These are phyloP conservation scores for Leccinellum luteum DNA, from an alignment of 768 basidiomycete genomes.

Conservation along the genomic window DNA sequence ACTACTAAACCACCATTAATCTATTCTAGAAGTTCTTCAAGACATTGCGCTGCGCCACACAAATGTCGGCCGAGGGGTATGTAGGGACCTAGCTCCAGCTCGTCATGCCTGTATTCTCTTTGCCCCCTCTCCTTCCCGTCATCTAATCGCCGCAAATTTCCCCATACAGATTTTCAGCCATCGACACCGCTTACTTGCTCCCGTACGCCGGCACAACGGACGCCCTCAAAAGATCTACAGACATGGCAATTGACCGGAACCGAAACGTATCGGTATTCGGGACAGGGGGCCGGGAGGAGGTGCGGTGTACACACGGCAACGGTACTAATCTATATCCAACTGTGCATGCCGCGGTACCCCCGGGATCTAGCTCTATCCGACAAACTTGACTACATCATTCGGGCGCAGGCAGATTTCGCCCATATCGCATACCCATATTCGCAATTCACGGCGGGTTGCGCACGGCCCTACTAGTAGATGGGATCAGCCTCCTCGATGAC, in stretches of 20 bases:
- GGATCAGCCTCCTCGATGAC: background rate
- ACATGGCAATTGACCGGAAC: background rate
- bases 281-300: background rate
- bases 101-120: background rate
- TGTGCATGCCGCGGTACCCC: background rate
- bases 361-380: background rate
- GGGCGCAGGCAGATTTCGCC: background rate
- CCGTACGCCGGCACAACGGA: background rate
- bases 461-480: background rate
- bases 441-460: background rate
- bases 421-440: background rate
- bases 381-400: background rate
- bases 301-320: background rate
- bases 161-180: background rate
- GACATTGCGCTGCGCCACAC: background rate
- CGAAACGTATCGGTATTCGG: background rate
- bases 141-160: background rate
- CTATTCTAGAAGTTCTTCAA: background rate
- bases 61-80: background rate
- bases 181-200: background rate
- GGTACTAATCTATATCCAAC: background rate
- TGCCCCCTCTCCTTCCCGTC: no score
- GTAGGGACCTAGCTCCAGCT: background rate
- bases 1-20: no score
- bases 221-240: background rate